Conservation (phyloP, 2,329 filamentous ascomycete species). For the Orbilia blumenaviensis region DNA sequence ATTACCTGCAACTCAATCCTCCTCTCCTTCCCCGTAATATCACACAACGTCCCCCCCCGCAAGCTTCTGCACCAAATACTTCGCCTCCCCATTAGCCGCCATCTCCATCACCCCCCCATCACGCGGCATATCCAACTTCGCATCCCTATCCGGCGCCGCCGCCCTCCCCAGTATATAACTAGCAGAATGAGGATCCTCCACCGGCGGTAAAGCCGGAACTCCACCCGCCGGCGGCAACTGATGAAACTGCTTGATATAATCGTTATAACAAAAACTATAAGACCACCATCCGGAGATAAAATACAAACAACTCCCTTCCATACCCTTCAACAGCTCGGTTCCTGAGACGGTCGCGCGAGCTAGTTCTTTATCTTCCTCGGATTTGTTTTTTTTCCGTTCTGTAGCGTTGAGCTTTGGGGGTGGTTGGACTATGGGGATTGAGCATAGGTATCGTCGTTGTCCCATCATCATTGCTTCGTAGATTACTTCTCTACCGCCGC, state of each 20-base stretch:
- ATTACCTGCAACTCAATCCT: conserved; percentile 78
- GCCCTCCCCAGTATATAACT: conserved; percentile 80
- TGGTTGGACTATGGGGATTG: conserved; percentile 76
- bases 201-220: conserved; percentile 70
- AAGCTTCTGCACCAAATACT: conserved; percentile 85
- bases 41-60: conserved; percentile 82
- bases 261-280: conserved; percentile 91
- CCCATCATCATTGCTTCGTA: conserved; percentile 81
- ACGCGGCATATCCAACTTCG: conserved; percentile 59
- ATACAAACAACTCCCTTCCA: conserved; percentile 78
- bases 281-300: conserved; percentile 87
- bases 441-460: conserved; percentile 80
- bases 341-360: conserved; percentile 78
- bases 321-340: conserved; percentile 79
- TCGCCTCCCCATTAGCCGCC: conserved; percentile 81
- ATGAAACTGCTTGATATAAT: conserved; percentile 89
- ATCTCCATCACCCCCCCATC: conserved; percentile 68
- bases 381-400: conserved; percentile 72
- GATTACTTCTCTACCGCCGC: conserved; percentile 56
- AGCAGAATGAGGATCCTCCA: conserved; percentile 77
- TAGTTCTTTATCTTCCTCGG: conserved; percentile 82
- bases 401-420: conserved; percentile 70
- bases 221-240: conserved; percentile 76
- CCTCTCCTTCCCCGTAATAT: conserved; percentile 81
- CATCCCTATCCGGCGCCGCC: conserved; percentile 56